Evolutionary conservation across 805 yeast genomes (phyloP).

Genomic region (Myxozyma neotropica): DNA sequence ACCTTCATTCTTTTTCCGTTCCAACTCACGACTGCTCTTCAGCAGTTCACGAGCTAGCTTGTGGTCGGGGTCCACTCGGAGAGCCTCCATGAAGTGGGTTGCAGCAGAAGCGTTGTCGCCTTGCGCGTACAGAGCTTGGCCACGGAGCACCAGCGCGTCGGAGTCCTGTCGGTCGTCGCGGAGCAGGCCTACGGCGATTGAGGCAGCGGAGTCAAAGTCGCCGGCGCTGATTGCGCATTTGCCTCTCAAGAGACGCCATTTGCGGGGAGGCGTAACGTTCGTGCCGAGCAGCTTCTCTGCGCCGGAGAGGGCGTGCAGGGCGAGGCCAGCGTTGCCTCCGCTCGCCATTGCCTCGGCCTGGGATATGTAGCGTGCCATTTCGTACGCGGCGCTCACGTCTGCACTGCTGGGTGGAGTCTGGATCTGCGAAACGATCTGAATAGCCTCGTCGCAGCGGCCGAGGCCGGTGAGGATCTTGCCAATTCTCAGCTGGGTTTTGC

Average conservation of each 20-base stretch:
- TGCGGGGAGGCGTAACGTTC: conserved; percentile 41
- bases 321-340: conserved; percentile 39
- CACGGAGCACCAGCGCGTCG: conserved; percentile 47
- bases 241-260: conserved; percentile 44
- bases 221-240: conserved; percentile 38
- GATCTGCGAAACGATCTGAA: conserved; percentile 36
- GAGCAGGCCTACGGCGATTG: conserved; percentile 43
- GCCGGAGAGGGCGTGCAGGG: conserved; percentile 43
- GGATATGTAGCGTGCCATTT: conserved; percentile 44
- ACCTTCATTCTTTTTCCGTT: conserved; percentile 53
- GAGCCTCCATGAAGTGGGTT: conserved; percentile 46
- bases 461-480: conserved; percentile 43
- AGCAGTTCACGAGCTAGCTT: conserved; percentile 42
- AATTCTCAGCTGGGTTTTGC: conserved; percentile 43
- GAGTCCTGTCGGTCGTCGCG: conserved; percentile 45
- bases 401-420: conserved; percentile 33
- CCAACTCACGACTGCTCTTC: conserved; percentile 42
- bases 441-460: conserved; percentile 44
- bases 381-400: conserved; percentile 41
- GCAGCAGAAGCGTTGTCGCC: conserved; percentile 46
- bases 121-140: conserved; percentile 42
- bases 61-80: conserved; percentile 48
- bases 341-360: conserved; percentile 41
- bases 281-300: conserved; percentile 45
- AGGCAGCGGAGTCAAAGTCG: conserved; percentile 44